A percentile compares a stretch with the other conserved stretches of the same genome.
Conservation (phyloP, 2,329 filamentous ascomycete genomes). For the Neonectria neomacrospora region DNA sequence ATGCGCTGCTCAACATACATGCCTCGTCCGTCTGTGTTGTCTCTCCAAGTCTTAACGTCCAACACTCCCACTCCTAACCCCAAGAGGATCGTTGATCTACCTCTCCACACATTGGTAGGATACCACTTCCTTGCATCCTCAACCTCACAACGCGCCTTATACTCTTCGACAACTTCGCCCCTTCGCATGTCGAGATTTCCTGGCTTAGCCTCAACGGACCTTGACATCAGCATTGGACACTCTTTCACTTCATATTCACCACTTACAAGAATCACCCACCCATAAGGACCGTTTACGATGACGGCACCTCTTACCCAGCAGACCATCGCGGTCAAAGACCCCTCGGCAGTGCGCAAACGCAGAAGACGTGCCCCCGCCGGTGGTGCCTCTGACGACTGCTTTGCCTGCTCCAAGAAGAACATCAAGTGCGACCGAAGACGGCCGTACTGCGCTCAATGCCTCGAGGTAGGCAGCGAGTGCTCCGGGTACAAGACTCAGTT, state of each 20-base stretch:
- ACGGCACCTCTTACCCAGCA: conserved; percentile 60
- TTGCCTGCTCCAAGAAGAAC: conserved; percentile 86
- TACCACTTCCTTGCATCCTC: conserved; percentile 11
- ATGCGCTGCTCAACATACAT: conserved; percentile 33
- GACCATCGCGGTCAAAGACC: conserved; percentile 60
- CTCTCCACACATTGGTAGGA: conserved; percentile 16
- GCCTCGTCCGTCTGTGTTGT: conserved; percentile 14
- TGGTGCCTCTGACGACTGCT: conserved; percentile 94
- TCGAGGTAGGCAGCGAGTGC: conserved; percentile 91
- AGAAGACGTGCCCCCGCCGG: conserved; percentile 89
- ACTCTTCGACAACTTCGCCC: conserved; percentile 13
- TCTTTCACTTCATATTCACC: conserved; percentile 5
- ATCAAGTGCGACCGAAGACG: conserved; percentile 89
- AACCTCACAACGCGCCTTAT: conserved; percentile 20
- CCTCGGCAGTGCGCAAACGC: conserved; percentile 71
- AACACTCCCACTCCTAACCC: conserved; percentile 20
- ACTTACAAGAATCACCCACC: conserved; percentile 20
- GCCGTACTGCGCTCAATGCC: conserved; percentile 94
- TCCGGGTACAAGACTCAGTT: conserved; percentile 96
- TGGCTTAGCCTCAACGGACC: conserved; percentile 20
- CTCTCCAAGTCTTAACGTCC: conserved; percentile 31
- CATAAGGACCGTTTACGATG: conserved; percentile 50
- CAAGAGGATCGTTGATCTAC: conserved; percentile 22
- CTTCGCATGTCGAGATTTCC: conserved; percentile 28
- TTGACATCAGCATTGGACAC: conserved; percentile 24